phyloP scores from a whole-genome alignment of 1,284 basidiomycete genomes.

The Termitomyces sp. region DNA sequence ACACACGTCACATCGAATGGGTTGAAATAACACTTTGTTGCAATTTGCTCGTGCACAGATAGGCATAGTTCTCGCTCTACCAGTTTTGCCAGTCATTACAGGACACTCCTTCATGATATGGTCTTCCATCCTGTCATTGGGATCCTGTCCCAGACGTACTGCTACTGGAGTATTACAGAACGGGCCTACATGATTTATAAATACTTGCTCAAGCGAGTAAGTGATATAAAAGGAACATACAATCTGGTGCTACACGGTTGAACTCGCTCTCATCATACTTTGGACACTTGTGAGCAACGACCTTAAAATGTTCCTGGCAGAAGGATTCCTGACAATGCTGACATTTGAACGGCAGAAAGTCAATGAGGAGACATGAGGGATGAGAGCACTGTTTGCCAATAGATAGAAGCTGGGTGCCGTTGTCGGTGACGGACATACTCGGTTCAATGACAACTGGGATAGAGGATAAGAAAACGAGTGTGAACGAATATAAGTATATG shows the following conservation, averaged over 20 bases:
- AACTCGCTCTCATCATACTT: conserved; percentile 66
- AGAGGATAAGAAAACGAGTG: conserved; percentile 7
- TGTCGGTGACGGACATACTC: conserved; percentile 27
- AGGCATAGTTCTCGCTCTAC: conserved; percentile 47
- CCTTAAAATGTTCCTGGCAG: conserved; percentile 73
- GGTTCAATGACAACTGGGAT: conserved; percentile 4
- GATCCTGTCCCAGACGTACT: conserved; percentile 67
- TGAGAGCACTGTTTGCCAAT: conserved; percentile 71
- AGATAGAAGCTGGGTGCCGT: conserved; percentile 50
- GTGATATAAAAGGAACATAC: conserved; percentile 31
- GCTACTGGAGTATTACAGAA: conserved; percentile 68
- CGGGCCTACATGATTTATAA: conserved; percentile 43
- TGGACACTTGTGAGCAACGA: conserved; percentile 56
- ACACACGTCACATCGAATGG: conserved; percentile 68
- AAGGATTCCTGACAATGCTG: conserved; percentile 62
- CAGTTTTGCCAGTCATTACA: conserved; percentile 54
- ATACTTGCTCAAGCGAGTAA: neutral
- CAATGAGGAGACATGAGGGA: conserved; percentile 58
- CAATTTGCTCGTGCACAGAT: conserved; percentile 59
- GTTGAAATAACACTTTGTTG: conserved; percentile 65
- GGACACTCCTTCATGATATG: conserved; percentile 64
- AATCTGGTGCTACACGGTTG: conserved; percentile 69
- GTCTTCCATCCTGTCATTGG: conserved; percentile 69
- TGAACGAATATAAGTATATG: neutral
- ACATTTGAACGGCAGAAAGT: conserved; percentile 81